Conservation (phyloP, 495 filamentous ascomycete species). For the Venustampulla echinocandica region DNA sequence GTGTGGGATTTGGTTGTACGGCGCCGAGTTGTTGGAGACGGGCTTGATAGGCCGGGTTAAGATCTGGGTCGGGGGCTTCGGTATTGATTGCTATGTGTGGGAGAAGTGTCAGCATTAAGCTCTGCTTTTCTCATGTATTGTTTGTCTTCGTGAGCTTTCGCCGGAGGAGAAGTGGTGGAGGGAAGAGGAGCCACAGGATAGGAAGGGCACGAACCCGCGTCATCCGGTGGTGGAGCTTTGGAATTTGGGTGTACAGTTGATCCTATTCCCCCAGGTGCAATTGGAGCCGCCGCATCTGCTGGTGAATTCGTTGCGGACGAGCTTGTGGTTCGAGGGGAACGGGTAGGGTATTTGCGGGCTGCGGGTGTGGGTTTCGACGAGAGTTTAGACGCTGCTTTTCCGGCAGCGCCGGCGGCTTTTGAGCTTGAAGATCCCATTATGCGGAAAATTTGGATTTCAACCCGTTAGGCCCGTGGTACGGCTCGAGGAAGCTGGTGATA, state of each 20-base stretch:
- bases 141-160: not conserved
- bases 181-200: slow-evolving; percentile 3
- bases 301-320: not conserved
- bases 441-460: not conserved
- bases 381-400: slow-evolving; percentile 35
- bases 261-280: slow-evolving; percentile 3
- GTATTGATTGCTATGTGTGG: slow-evolving; percentile 48
- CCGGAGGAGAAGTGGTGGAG: not conserved
- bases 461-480: not conserved
- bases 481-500: not conserved
- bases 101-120: slow-evolving; percentile 5
- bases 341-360: slow-evolving; percentile 20
- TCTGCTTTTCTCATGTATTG: not conserved
- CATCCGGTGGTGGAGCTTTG: not conserved
- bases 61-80: slow-evolving; percentile 53
- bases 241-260: not conserved
- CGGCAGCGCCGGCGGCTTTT: slow-evolving; percentile 49
- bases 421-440: slow-evolving; percentile 56
- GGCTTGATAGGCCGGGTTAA: slow-evolving; percentile 35
- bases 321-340: slow-evolving; percentile 7
- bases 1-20: slow-evolving; percentile 51
- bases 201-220: not conserved
- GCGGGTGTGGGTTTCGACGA: slow-evolving; percentile 10
- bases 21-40: slow-evolving; percentile 52
- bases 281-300: no score